Evolutionary conservation across 1,284 basidiomycete species (phyloP), one percentile per base, ranked within the genome.

Genomic region (Abortiporus biennis): DNA sequence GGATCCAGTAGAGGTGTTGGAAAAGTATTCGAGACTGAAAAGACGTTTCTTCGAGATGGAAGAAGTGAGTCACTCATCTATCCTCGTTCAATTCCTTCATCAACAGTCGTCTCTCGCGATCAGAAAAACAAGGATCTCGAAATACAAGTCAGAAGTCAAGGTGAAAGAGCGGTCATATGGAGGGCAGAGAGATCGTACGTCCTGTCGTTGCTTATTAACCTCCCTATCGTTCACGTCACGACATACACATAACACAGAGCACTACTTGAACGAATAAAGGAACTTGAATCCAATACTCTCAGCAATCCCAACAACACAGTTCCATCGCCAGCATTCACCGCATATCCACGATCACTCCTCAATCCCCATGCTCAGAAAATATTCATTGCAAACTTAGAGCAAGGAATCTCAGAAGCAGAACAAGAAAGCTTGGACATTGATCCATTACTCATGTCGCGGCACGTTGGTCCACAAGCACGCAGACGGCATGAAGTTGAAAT

Each of bases 1-100:
- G 47, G 66, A 72, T 45, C 54, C 50, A 40, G 63, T 64, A 38
- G 77, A 78, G 38, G 58, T 71, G 42, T 54, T 55, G 33, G 78
- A 80, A 62, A 82, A 80, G 58, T 79, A 81, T 59, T 72, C 67
- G 51, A 72, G 68, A 45, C 64, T 81, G 38, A 84, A 84, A 54
- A 63, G 76, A 38, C 74, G 74, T 30, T 80, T 73, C 55, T 72
- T 74, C 50, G 78, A 83, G 45, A 69, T 84, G 35, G 81, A 83
- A 54, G 75, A 83, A 69, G 81, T 83, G 25, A 50, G 71, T 65
- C 36, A 46, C 17, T 24, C 24, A 37, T 21, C 38, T 43, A 54
- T 44, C 49, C 47, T 38, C 19, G 23, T 34, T 8, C 30, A 13
- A 15, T 31, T 30, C 30, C 43, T 17, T 15, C 46, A 40, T 56